Conservation (phyloP, 2,329 filamentous ascomycete species). For the Hirsutella rhossiliensis region DNA sequence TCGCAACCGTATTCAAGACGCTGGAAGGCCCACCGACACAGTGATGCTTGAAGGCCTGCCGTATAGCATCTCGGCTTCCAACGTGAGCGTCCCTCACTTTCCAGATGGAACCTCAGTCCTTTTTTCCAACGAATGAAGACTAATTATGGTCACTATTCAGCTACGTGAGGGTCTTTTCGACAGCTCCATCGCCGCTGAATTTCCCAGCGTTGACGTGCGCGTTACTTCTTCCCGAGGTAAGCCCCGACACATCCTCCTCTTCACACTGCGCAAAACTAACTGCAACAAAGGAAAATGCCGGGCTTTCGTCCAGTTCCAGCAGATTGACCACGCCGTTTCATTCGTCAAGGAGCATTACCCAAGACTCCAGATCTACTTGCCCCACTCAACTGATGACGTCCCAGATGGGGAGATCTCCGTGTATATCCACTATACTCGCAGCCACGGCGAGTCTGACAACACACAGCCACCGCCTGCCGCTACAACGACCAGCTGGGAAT, state of each 20-base stretch:
- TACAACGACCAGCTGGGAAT: slow-evolving; percentile 21
- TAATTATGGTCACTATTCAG: slow-evolving; percentile 10
- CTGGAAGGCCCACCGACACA: slow-evolving; percentile 33
- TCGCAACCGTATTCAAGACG: slow-evolving; percentile 21
- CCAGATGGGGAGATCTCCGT: slow-evolving; percentile 24
- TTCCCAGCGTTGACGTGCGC: slow-evolving; percentile 25
- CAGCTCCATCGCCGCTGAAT: slow-evolving; percentile 21
- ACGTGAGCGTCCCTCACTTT: slow-evolving; percentile 22
- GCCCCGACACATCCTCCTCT: background rate
- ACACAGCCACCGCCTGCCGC: slow-evolving; percentile 8
- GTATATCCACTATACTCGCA: slow-evolving; percentile 29
- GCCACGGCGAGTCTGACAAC: slow-evolving; percentile 21
- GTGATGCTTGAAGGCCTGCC: slow-evolving; percentile 44
- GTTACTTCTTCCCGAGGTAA: slow-evolving; percentile 22
- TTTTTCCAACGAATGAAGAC: background rate
- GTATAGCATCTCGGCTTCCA: slow-evolving; percentile 32
- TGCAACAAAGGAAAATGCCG: slow-evolving; percentile 22
- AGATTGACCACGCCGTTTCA: slow-evolving; percentile 24
- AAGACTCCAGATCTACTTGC: slow-evolving; percentile 22
- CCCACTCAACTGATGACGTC: slow-evolving; percentile 23
- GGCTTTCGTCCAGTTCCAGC: slow-evolving; percentile 29
- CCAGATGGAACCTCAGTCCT: background rate
- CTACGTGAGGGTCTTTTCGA: slow-evolving; percentile 23
- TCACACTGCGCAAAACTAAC: slow-evolving; percentile 6
- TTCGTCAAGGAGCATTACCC: slow-evolving; percentile 32